A percentile compares a stretch with the other conserved stretches of the same genome.
Conservation (phyloP, 2,329 filamentous ascomycete species). For the Cucurbitaria berberidis region DNA sequence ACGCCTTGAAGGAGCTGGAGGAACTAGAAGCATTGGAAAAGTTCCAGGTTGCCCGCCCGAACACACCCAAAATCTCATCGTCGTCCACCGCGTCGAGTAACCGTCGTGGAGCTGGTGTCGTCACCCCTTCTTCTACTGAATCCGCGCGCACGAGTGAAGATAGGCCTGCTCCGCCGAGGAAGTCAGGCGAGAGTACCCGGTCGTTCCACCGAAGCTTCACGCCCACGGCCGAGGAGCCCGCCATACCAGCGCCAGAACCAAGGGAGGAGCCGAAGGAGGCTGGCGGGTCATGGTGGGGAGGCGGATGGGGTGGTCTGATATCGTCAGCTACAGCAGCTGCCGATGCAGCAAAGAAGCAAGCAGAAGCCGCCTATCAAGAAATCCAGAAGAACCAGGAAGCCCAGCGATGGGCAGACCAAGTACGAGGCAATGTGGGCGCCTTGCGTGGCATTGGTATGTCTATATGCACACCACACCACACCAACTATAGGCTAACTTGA, state of each 20-base stretch:
- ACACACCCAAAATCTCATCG: slow-evolving; percentile 74
- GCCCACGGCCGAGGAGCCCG: slow-evolving; percentile 59
- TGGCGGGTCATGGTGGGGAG: slow-evolving; percentile 65
- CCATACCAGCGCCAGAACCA: slow-evolving; percentile 58
- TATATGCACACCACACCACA: neutral
- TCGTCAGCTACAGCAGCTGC: slow-evolving; percentile 83
- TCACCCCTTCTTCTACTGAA: slow-evolving; percentile 48
- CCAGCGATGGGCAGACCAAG: slow-evolving; percentile 93
- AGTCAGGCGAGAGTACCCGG: slow-evolving; percentile 77
- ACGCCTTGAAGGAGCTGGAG: slow-evolving; percentile 87
- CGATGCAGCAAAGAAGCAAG: slow-evolving; percentile 84
- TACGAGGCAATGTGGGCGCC: slow-evolving; percentile 84
- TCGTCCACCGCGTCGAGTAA: slow-evolving; percentile 52
- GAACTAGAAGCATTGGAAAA: slow-evolving; percentile 63
- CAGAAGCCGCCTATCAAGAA: slow-evolving; percentile 90
- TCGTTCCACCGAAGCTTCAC: slow-evolving; percentile 76
- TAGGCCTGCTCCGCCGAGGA: slow-evolving; percentile 62
- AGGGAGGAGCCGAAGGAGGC: slow-evolving; percentile 52
- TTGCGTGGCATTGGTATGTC: slow-evolving; percentile 74
- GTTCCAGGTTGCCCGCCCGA: slow-evolving; percentile 71
- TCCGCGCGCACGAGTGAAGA: slow-evolving; percentile 65
- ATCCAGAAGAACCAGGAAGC: slow-evolving; percentile 97
- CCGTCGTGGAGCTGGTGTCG: slow-evolving; percentile 39
- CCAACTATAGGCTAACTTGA: slow-evolving; percentile 16
- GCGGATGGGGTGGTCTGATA: slow-evolving; percentile 77